Base-by-base conservation (phyloP, 139 green algal species). In the Coccomyxa sp. region DNA sequence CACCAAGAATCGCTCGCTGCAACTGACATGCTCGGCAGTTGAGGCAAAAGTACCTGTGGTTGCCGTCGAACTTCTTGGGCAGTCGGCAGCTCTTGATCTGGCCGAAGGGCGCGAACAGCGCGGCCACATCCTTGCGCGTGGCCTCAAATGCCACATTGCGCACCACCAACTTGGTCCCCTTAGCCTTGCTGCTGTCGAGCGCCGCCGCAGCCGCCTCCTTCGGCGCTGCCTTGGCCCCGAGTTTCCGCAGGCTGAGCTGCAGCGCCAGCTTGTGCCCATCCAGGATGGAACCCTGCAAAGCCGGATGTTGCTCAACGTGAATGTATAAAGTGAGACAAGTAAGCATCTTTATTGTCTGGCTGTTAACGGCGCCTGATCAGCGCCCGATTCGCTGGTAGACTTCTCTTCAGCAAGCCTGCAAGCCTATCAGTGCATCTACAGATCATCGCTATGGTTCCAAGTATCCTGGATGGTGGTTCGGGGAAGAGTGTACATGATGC, bases 101-200 rank as follows among this genome's bases (percentile, higher is more conserved):
- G 0, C 97, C 97, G 88, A 99, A 99, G 13, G 97, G 92, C 0
- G 87, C 86, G 84, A 99, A 98, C 23, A 99, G 89, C 1, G 87
- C 89, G 86, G 92, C 85, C 13, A 99, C 77, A 84, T 99, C 97
- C 83, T 96, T 95, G 77, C 92, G 88, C 4, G 95, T 98, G 1
- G 96, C 96, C 87, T 99, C 95, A 85, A 99, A 99, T 0, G 97
- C 95, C 79, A 99, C 89, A 88, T 99, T 99, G 66, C 95, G 94
- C n/a, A 99, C 92, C 13, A 99, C 91, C 31, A 99, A 88, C 57
- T 86, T 86, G 31, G 83, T 88, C 32, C 67, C 84, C 60, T 77
- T 74, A 13, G 66, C 77, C 67, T 85, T 81, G 30, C 83, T 58
- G 17, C 67, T 58, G 67, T 83, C 79, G 28, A 17, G 76, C 57